Evolutionary conservation across 192 early-diverging fungal species (phyloP).

Genomic region (Chytriomyces hyalinus): DNA sequence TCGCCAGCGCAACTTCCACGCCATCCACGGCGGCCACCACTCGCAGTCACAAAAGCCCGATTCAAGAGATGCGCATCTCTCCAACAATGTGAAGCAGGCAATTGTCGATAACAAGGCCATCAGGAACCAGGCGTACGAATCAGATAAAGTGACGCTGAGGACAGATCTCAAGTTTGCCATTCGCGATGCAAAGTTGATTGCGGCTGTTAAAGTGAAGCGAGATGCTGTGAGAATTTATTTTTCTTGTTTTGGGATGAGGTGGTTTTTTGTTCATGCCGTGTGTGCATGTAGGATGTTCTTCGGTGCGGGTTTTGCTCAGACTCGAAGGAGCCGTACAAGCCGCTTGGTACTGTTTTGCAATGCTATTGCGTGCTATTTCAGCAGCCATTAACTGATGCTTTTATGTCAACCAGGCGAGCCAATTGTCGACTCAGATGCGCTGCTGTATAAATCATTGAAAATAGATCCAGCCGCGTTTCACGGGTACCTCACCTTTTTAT

Average conservation of each 20-base stretch:
- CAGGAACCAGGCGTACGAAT: slow-evolving; percentile 41
- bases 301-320: slow-evolving; percentile 55
- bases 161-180: slow-evolving; percentile 42
- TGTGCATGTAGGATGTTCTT: slow-evolving; percentile 39
- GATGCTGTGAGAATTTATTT: background rate
- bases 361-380: too few relatives aligned
- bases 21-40: slow-evolving; percentile 39
- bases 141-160: slow-evolving; percentile 43
- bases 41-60: slow-evolving; percentile 29
- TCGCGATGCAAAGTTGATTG: slow-evolving; percentile 38
- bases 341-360: slow-evolving; percentile 39
- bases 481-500: slow-evolving; percentile 5
- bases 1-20: slow-evolving; percentile 28
- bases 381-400: too few relatives aligned
- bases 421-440: slow-evolving; percentile 48
- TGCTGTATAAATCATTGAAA: slow-evolving; percentile 45
- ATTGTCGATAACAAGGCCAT: slow-evolving; percentile 48
- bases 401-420: slow-evolving; percentile 40
- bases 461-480: slow-evolving; percentile 46
- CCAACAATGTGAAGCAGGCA: slow-evolving; percentile 41
- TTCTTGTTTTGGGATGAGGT: background rate
- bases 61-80: slow-evolving; percentile 15
- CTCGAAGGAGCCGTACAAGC: slow-evolving; percentile 55
- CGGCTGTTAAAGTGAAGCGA: slow-evolving; percentile 32
- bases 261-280: background rate